Evolutionary conservation across 2,329 filamentous ascomycete genomes (phyloP).

Genomic region (Diaporthe vexans): DNA sequence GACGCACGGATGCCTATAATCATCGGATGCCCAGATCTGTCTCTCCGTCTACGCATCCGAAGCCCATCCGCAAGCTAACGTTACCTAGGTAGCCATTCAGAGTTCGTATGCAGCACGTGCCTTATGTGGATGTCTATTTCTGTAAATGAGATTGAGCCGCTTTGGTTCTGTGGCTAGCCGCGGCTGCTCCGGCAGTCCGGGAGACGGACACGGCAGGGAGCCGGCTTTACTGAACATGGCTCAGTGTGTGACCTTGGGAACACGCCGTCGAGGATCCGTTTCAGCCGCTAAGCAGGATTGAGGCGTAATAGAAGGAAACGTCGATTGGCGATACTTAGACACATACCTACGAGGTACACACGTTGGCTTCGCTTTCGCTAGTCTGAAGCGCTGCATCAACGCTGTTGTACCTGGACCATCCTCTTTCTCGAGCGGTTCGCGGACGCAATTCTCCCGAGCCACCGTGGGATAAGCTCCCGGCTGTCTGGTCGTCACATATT

Average conservation of each 20-base stretch:
- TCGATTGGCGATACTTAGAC: neutral
- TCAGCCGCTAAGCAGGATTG: neutral
- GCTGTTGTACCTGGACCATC: neutral
- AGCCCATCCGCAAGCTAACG: no score
- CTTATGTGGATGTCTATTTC: neutral
- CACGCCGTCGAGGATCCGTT: neutral
- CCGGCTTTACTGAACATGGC: slow-evolving; percentile 7
- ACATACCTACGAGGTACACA: no score
- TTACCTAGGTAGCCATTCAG: no score
- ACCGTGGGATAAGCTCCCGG: neutral
- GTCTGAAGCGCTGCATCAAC: neutral
- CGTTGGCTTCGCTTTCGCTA: slow-evolving; percentile 2
- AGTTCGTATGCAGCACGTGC: no score
- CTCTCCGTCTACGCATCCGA: no score
- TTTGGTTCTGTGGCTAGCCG: neutral
- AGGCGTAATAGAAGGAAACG: neutral
- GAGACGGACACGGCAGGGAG: slow-evolving; percentile 1
- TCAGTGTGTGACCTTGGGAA: neutral
- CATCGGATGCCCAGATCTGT: neutral
- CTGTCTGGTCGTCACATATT: no score
- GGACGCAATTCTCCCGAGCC: neutral
- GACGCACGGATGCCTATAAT: neutral
- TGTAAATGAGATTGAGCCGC: neutral
- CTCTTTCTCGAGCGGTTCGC: neutral
- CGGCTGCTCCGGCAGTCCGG: neutral